A percentile compares a stretch with the other conserved stretches of the same genome.
Evolutionary conservation across 2,329 filamentous ascomycete species (phyloP).

Genomic region (Diaporthe capsici): DNA sequence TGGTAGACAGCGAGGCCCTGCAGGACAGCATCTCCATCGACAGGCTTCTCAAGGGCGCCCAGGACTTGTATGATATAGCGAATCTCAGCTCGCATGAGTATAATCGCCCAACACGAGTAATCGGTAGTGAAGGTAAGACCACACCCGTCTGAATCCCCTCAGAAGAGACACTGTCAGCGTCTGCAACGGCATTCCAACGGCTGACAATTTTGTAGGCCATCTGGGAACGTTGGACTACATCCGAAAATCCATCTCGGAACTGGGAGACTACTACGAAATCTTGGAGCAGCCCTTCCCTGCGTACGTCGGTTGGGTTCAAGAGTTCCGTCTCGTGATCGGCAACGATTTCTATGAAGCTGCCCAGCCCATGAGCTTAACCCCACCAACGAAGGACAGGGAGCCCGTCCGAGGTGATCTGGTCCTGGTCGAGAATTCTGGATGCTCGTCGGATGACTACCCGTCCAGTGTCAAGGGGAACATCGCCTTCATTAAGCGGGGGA

Average conservation of each 20-base stretch:
- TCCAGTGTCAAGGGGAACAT: slow-evolving; percentile 71
- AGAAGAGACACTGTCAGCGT: neutral
- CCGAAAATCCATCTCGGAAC: slow-evolving; percentile 64
- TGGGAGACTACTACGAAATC: slow-evolving; percentile 73
- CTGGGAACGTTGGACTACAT: slow-evolving; percentile 76
- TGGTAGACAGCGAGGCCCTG: slow-evolving; percentile 68
- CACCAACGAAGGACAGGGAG: slow-evolving; percentile 72
- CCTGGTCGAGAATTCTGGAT: slow-evolving; percentile 75
- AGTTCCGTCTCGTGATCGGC: slow-evolving; percentile 71
- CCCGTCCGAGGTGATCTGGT: slow-evolving; percentile 72
- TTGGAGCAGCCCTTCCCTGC: slow-evolving; percentile 76
- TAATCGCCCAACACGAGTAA: slow-evolving; percentile 78
- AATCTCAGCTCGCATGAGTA: slow-evolving; percentile 71
- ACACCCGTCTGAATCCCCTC: slow-evolving; percentile 3
- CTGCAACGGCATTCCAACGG: too few relatives aligned
- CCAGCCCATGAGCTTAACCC: slow-evolving; percentile 74
- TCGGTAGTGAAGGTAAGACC: slow-evolving; percentile 72
- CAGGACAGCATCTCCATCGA: slow-evolving; percentile 69
- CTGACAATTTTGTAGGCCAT: slow-evolving; percentile 63
- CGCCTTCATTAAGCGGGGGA: slow-evolving; percentile 78
- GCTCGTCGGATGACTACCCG: slow-evolving; percentile 74
- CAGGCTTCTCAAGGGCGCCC: slow-evolving; percentile 71
- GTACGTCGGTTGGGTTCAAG: slow-evolving; percentile 70
- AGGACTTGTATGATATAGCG: slow-evolving; percentile 74
- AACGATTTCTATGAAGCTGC: slow-evolving; percentile 64